Conservation (phyloP, 1,139 yeast species). For the Candida sp. region DNA sequence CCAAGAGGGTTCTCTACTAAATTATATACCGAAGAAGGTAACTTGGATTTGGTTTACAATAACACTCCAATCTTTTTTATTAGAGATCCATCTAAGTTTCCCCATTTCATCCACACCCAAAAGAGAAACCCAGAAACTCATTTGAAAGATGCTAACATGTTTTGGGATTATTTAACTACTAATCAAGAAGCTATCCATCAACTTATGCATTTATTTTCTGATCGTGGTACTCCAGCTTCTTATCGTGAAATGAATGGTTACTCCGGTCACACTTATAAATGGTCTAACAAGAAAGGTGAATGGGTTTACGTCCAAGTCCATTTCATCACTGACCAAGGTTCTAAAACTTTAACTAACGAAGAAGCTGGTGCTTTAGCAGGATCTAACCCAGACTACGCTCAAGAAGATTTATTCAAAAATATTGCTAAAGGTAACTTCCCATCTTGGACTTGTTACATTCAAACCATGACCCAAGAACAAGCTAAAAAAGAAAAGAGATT, state of each 20-base stretch:
- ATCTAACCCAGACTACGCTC: conserved; percentile 62
- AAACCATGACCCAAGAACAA: conserved; percentile 65
- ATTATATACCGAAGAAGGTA: conserved; percentile 86
- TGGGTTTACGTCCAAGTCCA: conserved; percentile 69
- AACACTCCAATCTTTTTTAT: conserved; percentile 88
- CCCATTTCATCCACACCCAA: conserved; percentile 84
- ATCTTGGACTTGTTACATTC: conserved; percentile 63
- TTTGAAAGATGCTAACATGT: conserved; percentile 72
- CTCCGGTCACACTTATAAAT: conserved; percentile 71
- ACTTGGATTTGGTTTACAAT: conserved; percentile 84
- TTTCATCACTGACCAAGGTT: conserved; percentile 57
- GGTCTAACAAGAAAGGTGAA: conserved; percentile 64
- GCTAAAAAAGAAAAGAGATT: conserved; percentile 53
- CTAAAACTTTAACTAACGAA: conserved; percentile 50
- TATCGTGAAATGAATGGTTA: conserved; percentile 69
- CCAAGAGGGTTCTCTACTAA: conserved; percentile 87
- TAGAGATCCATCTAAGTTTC: conserved; percentile 86
- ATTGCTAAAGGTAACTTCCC: conserved; percentile 60
- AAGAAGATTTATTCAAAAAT: conserved; percentile 59
- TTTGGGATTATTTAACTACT: conserved; percentile 64
- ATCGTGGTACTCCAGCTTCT: conserved; percentile 66
- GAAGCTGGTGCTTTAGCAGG: conserved; percentile 60
- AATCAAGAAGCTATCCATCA: conserved; percentile 68
- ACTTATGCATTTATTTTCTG: conserved; percentile 58
- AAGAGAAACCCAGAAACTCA: conserved; percentile 81